Base-by-base conservation (phyloP, 2,329 filamentous ascomycete species). In the Scorias spongiosa region DNA sequence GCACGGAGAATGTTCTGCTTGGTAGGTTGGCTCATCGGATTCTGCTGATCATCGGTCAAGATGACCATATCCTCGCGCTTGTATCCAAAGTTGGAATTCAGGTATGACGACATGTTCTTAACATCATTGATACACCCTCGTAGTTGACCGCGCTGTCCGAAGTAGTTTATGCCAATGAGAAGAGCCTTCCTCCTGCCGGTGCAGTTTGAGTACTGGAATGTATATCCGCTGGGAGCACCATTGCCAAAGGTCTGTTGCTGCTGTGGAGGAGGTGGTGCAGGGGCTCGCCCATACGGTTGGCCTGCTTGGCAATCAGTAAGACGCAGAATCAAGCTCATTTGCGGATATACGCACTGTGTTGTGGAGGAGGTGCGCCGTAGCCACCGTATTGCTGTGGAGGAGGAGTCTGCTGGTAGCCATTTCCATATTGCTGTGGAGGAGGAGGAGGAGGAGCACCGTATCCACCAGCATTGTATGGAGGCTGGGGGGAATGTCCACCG, bases 81-180 rank as follows among this genome's bases (percentile, higher is more conserved):
- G 63, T 96, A 96, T 28, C 84, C 84, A 62, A 93, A 95, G 58
- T 86, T 80, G 63, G 88, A 78, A 50, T 85, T 84, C 46, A 96
- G 70, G 60, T 94, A 96, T 41, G 75, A 74, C 17, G 87, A 93
- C 86, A 96, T 93, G 68, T 95, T 95, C 66, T 88, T 84, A 38
- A 95, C 89, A 61, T 96, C 89, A 60, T 96, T 95, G 69, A 95
- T 95, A 59, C 89, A 96, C 39, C 89, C 89, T 46, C 87, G 74
- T 40, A 95, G 71, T 69, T 95, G 84, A 26, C 88, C 88, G 46
- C 84, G 78, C 66, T 95, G 88, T 42, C 83, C 80, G 60, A 95
- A 95, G 66, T 96, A 95, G 66, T 95, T 95, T 70, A 95, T 94
- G 44, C 89, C 89, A 53, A 95, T 89, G 48, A 96, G 66, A 28